Conservation (phyloP, 495 filamentous ascomycete genomes). For the Aspergillus homomorphus region DNA sequence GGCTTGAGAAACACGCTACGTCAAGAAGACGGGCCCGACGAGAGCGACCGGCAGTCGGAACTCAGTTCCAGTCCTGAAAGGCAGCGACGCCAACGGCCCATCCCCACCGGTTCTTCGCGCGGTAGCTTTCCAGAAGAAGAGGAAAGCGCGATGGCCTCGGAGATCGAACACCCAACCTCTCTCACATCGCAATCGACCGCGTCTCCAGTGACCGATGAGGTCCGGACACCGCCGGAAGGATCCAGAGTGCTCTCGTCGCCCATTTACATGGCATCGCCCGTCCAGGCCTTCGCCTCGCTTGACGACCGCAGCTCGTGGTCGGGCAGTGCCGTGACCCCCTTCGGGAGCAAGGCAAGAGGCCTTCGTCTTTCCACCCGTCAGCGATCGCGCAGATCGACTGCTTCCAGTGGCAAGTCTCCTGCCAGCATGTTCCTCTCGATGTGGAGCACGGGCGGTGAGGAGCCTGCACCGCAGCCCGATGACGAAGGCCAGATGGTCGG, state of each 20-base stretch:
- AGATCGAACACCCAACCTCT: conserved; percentile 51
- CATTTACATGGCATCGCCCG: conserved; percentile 44
- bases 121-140: conserved; percentile 13
- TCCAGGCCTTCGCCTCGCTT: conserved; percentile 42
- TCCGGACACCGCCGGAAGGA: conserved; percentile 49
- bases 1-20: conserved; percentile 39
- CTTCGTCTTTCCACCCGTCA: conserved; percentile 37
- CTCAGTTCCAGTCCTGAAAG: conserved; percentile 26
- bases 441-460: conserved; percentile 45
- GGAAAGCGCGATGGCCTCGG: conserved; percentile 24
- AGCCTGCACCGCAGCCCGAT: conserved; percentile 52
- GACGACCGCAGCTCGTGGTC: conserved; percentile 51
- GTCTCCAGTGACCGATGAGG: conserved; percentile 51
- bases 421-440: conserved; percentile 59
- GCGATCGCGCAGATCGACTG: conserved; percentile 44
- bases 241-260: conserved; percentile 53
- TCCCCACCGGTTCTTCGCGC: conserved; percentile 31
- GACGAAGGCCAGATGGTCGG: conserved; percentile 74
- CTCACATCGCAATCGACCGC: conserved; percentile 59
- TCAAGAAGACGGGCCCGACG: conserved; percentile 30
- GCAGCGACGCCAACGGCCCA: conserved; percentile 24
- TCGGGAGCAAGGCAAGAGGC: conserved; percentile 43
- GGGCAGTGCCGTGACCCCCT: conserved; percentile 37
- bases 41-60: conserved; percentile 15
- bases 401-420: conserved; percentile 50